phyloP scores from a whole-genome alignment of 169 alveolate species.

The Babesia divergens region DNA sequence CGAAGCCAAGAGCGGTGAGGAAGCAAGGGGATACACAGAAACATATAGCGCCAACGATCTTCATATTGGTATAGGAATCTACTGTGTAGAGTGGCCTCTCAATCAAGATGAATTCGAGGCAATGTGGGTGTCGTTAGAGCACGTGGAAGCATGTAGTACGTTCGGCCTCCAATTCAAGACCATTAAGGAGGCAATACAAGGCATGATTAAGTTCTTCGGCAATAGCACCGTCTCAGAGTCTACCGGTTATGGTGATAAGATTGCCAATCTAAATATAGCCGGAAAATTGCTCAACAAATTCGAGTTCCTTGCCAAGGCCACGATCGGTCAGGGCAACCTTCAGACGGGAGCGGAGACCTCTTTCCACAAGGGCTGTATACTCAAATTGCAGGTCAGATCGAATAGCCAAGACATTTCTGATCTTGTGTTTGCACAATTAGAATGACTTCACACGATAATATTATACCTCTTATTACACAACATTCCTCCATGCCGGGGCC shows the following conservation, averaged over 20 bases:
- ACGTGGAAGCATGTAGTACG: constrained; percentile 31
- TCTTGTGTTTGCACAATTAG: constrained; percentile 31
- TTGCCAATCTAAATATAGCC: constrained; percentile 23
- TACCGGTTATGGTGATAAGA: constrained; percentile 3
- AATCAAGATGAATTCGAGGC: constrained; percentile 11
- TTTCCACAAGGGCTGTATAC: constrained; percentile 41
- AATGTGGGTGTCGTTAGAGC: constrained; percentile 18
- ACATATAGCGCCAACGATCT: constrained; percentile 49
- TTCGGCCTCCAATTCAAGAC: constrained; percentile 54
- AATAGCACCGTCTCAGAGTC: constrained; percentile 9
- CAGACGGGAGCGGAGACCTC: not conserved
- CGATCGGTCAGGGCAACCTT: constrained; percentile 57
- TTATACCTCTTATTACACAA: not conserved
- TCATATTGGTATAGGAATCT: constrained; percentile 38
- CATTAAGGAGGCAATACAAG: constrained; percentile 38
- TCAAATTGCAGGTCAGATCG: constrained; percentile 52
- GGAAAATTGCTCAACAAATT: constrained; percentile 40
- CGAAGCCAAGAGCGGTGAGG: constrained; percentile 32
- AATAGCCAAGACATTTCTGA: not conserved
- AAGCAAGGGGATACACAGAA: constrained; percentile 32
- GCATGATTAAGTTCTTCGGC: constrained; percentile 36
- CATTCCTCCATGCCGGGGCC: not conserved
- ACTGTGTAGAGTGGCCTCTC: constrained; percentile 31
- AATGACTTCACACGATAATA: not conserved
- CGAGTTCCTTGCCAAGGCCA: constrained; percentile 48